Evolutionary conservation across 1,284 basidiomycete genomes (phyloP).

Genomic region (Apiotrichum gracile): DNA sequence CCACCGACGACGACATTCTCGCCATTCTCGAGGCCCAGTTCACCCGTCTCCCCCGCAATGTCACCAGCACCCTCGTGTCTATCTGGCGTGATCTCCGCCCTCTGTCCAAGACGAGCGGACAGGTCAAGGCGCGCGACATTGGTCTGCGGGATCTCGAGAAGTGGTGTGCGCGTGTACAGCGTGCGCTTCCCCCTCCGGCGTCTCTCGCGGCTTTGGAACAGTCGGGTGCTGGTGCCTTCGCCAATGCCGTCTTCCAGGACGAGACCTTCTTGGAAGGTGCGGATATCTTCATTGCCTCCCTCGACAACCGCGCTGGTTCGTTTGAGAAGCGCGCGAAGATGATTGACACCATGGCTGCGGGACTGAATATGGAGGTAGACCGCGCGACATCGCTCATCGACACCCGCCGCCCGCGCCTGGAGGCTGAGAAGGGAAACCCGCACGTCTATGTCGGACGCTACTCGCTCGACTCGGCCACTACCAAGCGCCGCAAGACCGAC

Average conservation of each 20-base stretch:
- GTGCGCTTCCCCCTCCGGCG: constrained; percentile 52
- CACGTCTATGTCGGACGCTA: constrained; percentile 37
- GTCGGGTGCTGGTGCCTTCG: constrained; percentile 52
- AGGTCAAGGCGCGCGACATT: constrained; percentile 49
- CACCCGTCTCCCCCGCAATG: constrained; percentile 54
- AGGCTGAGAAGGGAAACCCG: constrained; percentile 56
- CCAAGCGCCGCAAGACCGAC: constrained; percentile 8
- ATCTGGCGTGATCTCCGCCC: constrained; percentile 41
- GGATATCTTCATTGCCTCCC: constrained; percentile 82
- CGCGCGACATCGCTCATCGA: constrained; percentile 55
- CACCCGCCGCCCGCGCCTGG: constrained; percentile 62
- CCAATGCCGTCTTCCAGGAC: constrained; percentile 76
- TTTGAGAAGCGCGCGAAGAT: constrained; percentile 32
- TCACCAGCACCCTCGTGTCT: constrained; percentile 38
- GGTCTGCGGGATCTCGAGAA: constrained; percentile 84
- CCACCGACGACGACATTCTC: constrained; percentile 61
- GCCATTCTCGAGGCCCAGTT: constrained; percentile 65
- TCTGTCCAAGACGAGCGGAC: constrained; percentile 41
- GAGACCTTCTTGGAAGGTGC: constrained; percentile 84
- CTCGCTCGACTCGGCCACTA: constrained; percentile 14
- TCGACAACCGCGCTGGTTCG: constrained; percentile 52
- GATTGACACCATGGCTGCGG: constrained; percentile 54
- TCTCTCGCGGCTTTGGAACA: constrained; percentile 26
- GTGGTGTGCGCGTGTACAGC: constrained; percentile 71
- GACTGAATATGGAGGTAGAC: constrained; percentile 62